Conservation (phyloP, 768 basidiomycete genomes). For the Fibroporia radiculosa region DNA sequence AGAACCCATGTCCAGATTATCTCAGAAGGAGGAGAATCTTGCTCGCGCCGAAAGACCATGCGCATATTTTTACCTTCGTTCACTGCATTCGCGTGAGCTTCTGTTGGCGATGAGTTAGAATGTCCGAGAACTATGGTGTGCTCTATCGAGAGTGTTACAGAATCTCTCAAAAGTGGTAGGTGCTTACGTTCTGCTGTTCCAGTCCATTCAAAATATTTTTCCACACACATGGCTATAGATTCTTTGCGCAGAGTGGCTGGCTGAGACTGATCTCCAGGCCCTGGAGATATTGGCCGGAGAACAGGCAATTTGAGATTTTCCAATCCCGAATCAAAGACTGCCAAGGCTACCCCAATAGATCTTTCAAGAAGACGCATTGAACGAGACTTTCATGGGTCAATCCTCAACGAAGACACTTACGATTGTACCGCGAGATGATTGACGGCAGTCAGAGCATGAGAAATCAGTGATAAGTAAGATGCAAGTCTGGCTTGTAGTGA, state of each 20-base stretch:
- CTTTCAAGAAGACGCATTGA: conserved; percentile 14
- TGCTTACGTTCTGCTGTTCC: conserved; percentile 37
- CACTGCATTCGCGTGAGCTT: no score
- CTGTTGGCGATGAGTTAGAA: no score
- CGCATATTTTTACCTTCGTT: not conserved
- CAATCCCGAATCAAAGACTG: conserved; percentile 55
- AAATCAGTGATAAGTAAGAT: conserved; percentile 44
- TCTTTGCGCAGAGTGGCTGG: conserved; percentile 19
- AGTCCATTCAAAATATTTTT: conserved; percentile 50
- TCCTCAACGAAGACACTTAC: conserved; percentile 12
- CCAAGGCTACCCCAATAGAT: conserved; percentile 27
- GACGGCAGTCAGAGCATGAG: conserved; percentile 36
- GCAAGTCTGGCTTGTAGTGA: conserved; percentile 27
- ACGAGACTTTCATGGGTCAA: not conserved
- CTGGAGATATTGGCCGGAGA: conserved; percentile 12
- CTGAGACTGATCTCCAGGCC: conserved; percentile 11
- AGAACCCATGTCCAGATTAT: not conserved
- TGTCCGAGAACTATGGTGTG: no score
- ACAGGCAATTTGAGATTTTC: conserved; percentile 17
- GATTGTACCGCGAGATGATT: conserved; percentile 26
- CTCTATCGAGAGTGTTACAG: conserved; percentile 6
- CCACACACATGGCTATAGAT: conserved; percentile 31
- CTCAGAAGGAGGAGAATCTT: not conserved
- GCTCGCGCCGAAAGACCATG: conserved; percentile 2
- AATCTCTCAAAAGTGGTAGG: no score